These are phyloP conservation scores for Nicotiana otophora DNA, from an alignment of 257 asterid species.

Conservation along the genomic window DNA sequence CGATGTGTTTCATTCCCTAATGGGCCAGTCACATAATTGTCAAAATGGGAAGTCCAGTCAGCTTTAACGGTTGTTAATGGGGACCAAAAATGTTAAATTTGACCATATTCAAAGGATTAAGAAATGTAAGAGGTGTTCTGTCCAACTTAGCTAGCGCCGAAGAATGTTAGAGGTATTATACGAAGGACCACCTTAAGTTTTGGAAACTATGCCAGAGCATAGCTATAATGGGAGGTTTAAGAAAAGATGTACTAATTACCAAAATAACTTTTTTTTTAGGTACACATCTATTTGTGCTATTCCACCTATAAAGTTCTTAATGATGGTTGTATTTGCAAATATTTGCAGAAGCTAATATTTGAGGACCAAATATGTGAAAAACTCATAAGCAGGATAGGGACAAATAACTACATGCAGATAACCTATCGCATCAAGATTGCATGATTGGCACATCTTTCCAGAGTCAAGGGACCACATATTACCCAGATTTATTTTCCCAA, in stretches of 20 bases:
- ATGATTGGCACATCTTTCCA: conserved; percentile 3
- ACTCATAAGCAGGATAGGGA: neutral
- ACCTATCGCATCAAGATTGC: neutral
- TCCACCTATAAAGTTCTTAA: neutral
- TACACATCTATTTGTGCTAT: neutral
- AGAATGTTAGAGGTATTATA: neutral
- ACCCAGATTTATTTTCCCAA: neutral
- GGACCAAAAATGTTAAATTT: neutral
- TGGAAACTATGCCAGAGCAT: neutral
- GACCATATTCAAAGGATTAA: neutral
- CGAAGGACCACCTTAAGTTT: neutral
- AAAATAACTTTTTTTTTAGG: neutral
- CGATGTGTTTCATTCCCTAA: neutral
- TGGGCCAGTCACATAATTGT: neutral
- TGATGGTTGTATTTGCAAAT: neutral
- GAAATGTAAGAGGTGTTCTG: neutral
- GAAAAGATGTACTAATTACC: neutral
- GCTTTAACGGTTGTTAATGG: neutral
- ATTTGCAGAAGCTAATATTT: neutral
- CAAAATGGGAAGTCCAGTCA: neutral
- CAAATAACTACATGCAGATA: neutral
- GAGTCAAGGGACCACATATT: neutral
- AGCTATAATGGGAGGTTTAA: neutral
- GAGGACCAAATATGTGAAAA: neutral
- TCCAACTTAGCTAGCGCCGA: neutral